Evolutionary conservation across 768 basidiomycete genomes (phyloP).

Genomic region (Suillus variegatus): DNA sequence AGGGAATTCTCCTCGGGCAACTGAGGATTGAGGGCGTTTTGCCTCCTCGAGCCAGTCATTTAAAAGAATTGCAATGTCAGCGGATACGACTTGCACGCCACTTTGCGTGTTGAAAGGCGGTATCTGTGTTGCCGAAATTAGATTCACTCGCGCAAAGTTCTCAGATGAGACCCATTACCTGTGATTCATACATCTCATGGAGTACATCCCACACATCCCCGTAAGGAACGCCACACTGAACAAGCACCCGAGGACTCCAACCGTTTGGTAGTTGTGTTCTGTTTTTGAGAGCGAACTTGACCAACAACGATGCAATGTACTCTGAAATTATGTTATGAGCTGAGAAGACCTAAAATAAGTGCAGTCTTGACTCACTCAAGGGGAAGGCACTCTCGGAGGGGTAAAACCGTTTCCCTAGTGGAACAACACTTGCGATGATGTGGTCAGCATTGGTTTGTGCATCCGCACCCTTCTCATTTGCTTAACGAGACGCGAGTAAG

Average conservation of each 20-base stretch:
- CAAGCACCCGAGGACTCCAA: slow-evolving; percentile 80
- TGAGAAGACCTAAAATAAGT: background rate
- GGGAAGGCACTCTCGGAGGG: slow-evolving; percentile 92
- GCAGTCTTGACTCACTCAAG: slow-evolving; percentile 54
- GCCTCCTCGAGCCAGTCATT: slow-evolving; percentile 80
- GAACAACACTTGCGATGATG: slow-evolving; percentile 62
- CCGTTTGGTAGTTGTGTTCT: slow-evolving; percentile 62
- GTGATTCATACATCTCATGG: slow-evolving; percentile 86
- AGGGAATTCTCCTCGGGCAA: slow-evolving; percentile 68
- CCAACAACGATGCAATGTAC: slow-evolving; percentile 71
- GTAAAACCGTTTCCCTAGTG: slow-evolving; percentile 83
- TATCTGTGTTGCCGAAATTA: slow-evolving; percentile 44
- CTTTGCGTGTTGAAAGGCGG: slow-evolving; percentile 82
- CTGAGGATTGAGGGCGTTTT: slow-evolving; percentile 68
- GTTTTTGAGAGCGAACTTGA: slow-evolving; percentile 69
- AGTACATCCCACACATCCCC: slow-evolving; percentile 84
- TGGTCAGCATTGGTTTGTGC: slow-evolving; percentile 57
- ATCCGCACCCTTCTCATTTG: slow-evolving; percentile 58
- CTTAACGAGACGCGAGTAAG: slow-evolving; percentile 32
- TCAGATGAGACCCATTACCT: slow-evolving; percentile 49
- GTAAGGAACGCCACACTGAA: slow-evolving; percentile 80
- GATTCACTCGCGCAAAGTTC: background rate
- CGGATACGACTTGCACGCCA: slow-evolving; percentile 77
- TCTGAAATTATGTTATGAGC: slow-evolving; percentile 43
- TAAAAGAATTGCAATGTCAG: slow-evolving; percentile 80